Evolutionary conservation across 257 asterid species (phyloP).

Genomic region (Solanum lignicaule): DNA sequence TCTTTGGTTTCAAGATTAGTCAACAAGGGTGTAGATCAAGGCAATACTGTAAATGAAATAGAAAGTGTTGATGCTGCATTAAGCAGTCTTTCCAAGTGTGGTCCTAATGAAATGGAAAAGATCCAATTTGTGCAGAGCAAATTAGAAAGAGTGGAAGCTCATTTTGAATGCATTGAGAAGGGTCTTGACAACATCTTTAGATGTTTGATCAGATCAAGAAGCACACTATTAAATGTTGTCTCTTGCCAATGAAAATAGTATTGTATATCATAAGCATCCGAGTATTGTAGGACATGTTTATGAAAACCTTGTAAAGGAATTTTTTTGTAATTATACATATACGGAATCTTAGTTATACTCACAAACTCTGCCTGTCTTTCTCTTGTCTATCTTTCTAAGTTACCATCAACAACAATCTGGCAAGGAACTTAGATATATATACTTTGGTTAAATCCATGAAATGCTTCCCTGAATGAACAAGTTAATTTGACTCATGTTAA

Average conservation of each 20-base stretch:
- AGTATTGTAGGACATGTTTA: neutral
- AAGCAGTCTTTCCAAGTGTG: neutral
- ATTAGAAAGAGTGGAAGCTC: neutral
- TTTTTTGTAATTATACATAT: neutral
- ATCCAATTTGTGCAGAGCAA: neutral
- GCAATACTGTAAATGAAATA: neutral
- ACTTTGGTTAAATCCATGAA: too few species aligned
- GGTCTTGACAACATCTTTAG: neutral
- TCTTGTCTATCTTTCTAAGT: neutral
- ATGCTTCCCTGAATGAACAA: too few species aligned
- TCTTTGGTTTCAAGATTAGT: slow-evolving; percentile 9
- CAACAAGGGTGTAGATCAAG: neutral
- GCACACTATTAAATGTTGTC: neutral
- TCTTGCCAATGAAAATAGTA: neutral
- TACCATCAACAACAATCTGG: neutral
- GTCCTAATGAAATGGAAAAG: neutral
- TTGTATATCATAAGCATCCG: neutral
- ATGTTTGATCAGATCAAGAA: neutral
- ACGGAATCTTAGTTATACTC: neutral
- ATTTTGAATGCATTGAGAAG: slow-evolving; percentile 1
- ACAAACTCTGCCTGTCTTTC: neutral
- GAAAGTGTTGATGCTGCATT: neutral
- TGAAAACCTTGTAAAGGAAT: neutral
- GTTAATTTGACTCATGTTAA: neutral
- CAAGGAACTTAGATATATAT: neutral